Evolutionary conservation across 2,329 filamentous ascomycete species (phyloP), one percentile per base, ranked within the genome.

Genomic region (Aspergillus niger): DNA sequence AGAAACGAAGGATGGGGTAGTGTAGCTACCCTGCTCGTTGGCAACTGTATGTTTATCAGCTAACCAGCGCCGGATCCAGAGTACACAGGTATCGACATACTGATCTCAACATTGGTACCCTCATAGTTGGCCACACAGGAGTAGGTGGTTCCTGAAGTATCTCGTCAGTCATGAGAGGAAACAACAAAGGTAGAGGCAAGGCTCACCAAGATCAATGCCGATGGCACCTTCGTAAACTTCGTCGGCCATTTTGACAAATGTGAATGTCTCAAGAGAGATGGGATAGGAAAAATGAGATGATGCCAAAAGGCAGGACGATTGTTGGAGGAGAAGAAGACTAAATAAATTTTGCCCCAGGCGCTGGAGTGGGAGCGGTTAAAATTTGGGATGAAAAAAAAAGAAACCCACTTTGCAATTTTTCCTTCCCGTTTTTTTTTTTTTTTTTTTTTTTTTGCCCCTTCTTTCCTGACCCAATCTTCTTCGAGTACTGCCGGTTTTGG

Each of bases 191-290:
- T 24, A 43, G 8, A 36, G 63, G 60, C 30, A 53, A 56, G 70
- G 83, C 89, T 76, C 85, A 96, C 94, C 95, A 85, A 99, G 88
- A 89, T 99, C 95, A 85, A 99, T 99, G 89, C 95, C 95, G 85
- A 98, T 92, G 88, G 95, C 95, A 91, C 95, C 95, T 81, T 99
- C 95, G 82, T 98, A 99, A 76, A 96, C 89, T 89, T 97, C 94
- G 82, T 97, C 92, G 81, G 91, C 89, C 94, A 97, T 97, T 79
- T 64, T 72, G 55, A 60, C 43, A 61, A 52, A 63, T 24, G 67
- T 64, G 75, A 72, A 57, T 50, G 50, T 57, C 59, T 52, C 55
- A 58, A 57, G 50, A 58, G 55, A 36, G 55, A 55, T 43, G 50
- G 55, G 60, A 57, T 59, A 48, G 56, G 30, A 60, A 44, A 58